Percentiles rank a stretch among this genome's conserved stretches.
Conservation (phyloP, 1,284 basidiomycete genomes). For the Apiotrichum veenhuisii region DNA sequence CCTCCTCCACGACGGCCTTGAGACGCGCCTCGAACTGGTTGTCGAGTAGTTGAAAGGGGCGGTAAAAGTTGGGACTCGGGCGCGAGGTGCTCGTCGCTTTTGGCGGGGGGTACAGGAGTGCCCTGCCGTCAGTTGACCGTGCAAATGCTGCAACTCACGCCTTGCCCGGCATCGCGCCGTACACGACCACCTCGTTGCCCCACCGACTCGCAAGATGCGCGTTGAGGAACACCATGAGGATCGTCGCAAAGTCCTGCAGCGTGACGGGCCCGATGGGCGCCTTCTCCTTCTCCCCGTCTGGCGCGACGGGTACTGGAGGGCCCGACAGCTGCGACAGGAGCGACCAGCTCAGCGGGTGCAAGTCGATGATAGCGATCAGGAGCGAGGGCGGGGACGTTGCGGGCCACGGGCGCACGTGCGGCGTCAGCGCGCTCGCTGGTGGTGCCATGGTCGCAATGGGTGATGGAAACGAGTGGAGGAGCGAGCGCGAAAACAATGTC, state of each 20-base stretch:
- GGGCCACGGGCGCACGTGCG: slow-evolving; percentile 16
- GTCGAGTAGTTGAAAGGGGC: slow-evolving; percentile 62
- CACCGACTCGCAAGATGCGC: slow-evolving; percentile 84
- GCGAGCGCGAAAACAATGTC: background rate
- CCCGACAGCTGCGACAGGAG: slow-evolving; percentile 49
- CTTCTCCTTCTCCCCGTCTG: slow-evolving; percentile 21
- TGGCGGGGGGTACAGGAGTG: slow-evolving; percentile 34
- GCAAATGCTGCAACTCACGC: slow-evolving; percentile 41
- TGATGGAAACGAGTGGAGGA: background rate
- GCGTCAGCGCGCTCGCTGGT: background rate
- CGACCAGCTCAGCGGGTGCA: slow-evolving; percentile 78
- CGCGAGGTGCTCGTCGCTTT: slow-evolving; percentile 51
- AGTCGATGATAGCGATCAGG: slow-evolving; percentile 74
- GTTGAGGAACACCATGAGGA: slow-evolving; percentile 85
- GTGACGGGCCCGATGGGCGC: slow-evolving; percentile 54
- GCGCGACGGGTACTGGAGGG: background rate
- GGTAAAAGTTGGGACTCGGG: slow-evolving; percentile 65
- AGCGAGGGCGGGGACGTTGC: slow-evolving; percentile 56
- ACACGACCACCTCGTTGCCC: slow-evolving; percentile 88
- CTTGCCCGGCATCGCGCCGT: slow-evolving; percentile 79
- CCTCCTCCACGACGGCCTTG: slow-evolving; percentile 59
- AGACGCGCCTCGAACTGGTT: slow-evolving; percentile 66
- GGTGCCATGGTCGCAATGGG: background rate
- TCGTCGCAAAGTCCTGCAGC: slow-evolving; percentile 66
- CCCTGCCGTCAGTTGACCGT: slow-evolving; percentile 17